Evolutionary conservation across 441 rosid genomes (phyloP), one percentile per base, ranked within the genome.

Genomic region (Syzygium syzygioides): DNA sequence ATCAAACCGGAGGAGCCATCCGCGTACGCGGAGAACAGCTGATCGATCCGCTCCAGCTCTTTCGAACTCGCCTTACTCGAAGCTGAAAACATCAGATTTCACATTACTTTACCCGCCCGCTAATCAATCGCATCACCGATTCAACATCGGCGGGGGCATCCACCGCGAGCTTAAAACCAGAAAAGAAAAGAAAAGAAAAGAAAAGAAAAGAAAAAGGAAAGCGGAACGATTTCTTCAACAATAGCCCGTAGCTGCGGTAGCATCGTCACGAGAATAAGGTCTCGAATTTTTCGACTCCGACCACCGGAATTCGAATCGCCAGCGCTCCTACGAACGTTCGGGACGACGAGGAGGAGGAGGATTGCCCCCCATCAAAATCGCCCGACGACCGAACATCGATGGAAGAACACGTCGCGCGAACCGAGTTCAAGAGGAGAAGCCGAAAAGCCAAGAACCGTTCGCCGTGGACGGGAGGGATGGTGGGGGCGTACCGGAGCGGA

Each of bases 11-110:
- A 95, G 90, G 98, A 94, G 88, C 57, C 94, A 90, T 96, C 94
- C 85, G 97, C 97, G 88, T 96, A 98, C 0, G 96, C 90, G 92
- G 92, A 76, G 90, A 95, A 97, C n/a, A 97, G 90, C 89, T 91
- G 94, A 91, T 98, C 98, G 18, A 95, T 96, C 91, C 99, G 94
- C 88, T 97, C 99, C 96, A 97, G 95, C 94, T 97, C 99, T 91
- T 96, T 97, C 34, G 96, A 94, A 91, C 95, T 94, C 85, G 98
- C 96, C 94, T 94, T 97, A 88, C 98, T 94, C 87, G 99, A 93
- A 88, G 97, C 99, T 96, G 93, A 87, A 92, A 34, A 90, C 79
- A 88, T 23, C 30, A 34, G 53, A 83, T 59, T 66, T 79, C 56
- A 84, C 18, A 41, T 28, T 28, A 79, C 80, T 86, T 86, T 55